Percentiles rank a stretch among this genome's conserved stretches.
Conservation (phyloP, 345 rosid species). For the Euphorbia tirucalli region DNA sequence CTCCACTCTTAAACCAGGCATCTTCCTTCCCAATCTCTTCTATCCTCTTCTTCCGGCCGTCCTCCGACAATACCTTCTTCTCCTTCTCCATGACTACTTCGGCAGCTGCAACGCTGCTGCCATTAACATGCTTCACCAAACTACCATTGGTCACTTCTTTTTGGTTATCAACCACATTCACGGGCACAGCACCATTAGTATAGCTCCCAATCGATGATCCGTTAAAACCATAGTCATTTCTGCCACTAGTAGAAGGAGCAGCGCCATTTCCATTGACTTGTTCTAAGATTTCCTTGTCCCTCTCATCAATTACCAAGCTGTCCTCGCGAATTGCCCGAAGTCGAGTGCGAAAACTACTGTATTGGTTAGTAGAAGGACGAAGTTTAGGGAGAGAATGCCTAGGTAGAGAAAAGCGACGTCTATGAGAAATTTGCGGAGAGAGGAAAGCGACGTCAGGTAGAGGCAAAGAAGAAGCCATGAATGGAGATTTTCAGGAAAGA, state of each 20-base stretch:
- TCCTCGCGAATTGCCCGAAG: constrained; percentile 50
- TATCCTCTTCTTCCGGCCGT: constrained; percentile 73
- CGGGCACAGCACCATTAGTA: constrained; percentile 29
- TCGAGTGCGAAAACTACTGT: constrained; percentile 24
- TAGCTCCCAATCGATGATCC: constrained; percentile 18
- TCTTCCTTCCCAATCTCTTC: constrained; percentile 96
- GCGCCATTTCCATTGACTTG: constrained; percentile 42
- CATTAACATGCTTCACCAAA: constrained; percentile 61
- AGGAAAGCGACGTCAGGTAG: constrained; percentile 17
- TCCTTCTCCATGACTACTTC: constrained; percentile 26
- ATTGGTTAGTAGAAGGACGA: constrained; percentile 20
- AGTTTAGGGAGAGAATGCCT: constrained; percentile 27
- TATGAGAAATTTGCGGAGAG: constrained; percentile 27
- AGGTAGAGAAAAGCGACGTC: constrained; percentile 27
- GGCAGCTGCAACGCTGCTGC: constrained; percentile 24
- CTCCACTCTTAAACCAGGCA: constrained; percentile 76
- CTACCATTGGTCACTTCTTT: constrained; percentile 44
- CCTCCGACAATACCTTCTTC: constrained; percentile 41
- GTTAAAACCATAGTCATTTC: constrained; percentile 27
- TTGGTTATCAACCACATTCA: constrained; percentile 18
- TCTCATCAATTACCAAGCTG: constrained; percentile 49
- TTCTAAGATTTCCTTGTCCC: constrained; percentile 36
- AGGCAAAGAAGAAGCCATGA: constrained; percentile 42
- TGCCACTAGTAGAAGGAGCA: constrained; percentile 17
- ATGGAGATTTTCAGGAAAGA: background rate